Evolutionary conservation across 345 rosid genomes (phyloP), one percentile per base, ranked within the genome.

Genomic region (Brassica juncea): DNA sequence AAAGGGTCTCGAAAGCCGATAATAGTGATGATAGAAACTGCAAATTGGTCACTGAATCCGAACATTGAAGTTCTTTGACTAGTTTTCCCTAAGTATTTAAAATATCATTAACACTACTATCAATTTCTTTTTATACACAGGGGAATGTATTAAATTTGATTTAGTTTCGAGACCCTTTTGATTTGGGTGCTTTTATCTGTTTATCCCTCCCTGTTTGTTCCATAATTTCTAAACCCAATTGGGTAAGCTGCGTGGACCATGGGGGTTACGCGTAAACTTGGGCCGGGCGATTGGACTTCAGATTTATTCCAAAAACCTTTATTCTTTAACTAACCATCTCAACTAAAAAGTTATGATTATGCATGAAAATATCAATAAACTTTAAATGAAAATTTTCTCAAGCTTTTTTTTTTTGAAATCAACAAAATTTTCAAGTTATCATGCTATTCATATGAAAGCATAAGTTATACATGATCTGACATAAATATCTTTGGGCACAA

Each of bases 251-350:
- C 31, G 19, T 58, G 28, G 39, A 47, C 25, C 52, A 21, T 6
- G 62, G 21, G 71, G 54, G n/a, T 64, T 62, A 52, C 35, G 42
- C 19, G 16, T 63, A 44, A 35, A 35, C 21, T 71, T 71, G 81
- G 81, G 81, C 81, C 42, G 77, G 81, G 49, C 76, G 58, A 54
- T 60, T 61, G n/a, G 11, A 23, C n/a, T 52, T 64, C 12, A 47
- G 31, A 10, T 64, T 47, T 28, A 4, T 27, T 60, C 16, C 65
- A 12, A 44, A 32, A 35, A 35, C 39, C 9, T 35, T 35, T 44
- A 44, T 3, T 11, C 15, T 12, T 12, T 44, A 11, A 44, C 54
- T 44, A 44, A 44, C 54, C 54, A 44, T 44, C 54, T 44, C 54
- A 44, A 44, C 54, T 15, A 44, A 44, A 12, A 11, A 59, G n/a